A percentile compares a stretch with the other conserved stretches of the same genome.
These are phyloP conservation scores for Aspergillus novoparasiticus DNA, from an alignment of 2,329 filamentous ascomycete species.

Conservation along the genomic window DNA sequence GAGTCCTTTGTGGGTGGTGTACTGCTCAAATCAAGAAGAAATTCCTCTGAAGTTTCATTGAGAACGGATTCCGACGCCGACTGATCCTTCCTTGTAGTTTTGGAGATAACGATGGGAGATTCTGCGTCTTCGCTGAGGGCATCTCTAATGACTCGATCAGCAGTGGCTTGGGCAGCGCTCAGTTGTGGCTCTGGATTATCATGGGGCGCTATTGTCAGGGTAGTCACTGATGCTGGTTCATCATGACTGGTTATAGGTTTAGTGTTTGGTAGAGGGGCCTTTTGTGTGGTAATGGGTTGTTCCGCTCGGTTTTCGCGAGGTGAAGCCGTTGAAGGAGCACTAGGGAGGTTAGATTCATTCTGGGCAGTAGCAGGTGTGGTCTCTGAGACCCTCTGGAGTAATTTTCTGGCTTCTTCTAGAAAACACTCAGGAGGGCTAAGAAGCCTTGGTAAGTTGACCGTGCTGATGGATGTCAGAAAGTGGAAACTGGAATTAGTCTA, in stretches of 20 bases:
- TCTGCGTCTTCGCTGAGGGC: neutral
- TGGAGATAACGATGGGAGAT: neutral
- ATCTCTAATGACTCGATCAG: too few species aligned
- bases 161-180: neutral
- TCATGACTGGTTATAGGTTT: neutral
- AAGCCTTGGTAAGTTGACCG: constrained; percentile 10
- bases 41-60: neutral
- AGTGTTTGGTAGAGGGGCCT: neutral
- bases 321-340: neutral
- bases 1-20: constrained; percentile 13
- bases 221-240: neutral
- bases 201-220: neutral
- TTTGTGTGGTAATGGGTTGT: neutral
- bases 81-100: neutral
- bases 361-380: neutral
- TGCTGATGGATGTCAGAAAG: constrained; percentile 8
- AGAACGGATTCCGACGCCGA: neutral
- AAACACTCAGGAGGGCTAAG: constrained; percentile 22
- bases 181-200: neutral
- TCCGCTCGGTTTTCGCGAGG: neutral
- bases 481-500: neutral
- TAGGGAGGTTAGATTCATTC: constrained; percentile 11
- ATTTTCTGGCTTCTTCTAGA: constrained; percentile 17
- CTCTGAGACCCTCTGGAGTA: constrained; percentile 8
- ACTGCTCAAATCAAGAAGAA: constrained; percentile 26